Base-by-base conservation (phyloP, 164 flowering plant genomes). In the Umbellularia californica region DNA sequence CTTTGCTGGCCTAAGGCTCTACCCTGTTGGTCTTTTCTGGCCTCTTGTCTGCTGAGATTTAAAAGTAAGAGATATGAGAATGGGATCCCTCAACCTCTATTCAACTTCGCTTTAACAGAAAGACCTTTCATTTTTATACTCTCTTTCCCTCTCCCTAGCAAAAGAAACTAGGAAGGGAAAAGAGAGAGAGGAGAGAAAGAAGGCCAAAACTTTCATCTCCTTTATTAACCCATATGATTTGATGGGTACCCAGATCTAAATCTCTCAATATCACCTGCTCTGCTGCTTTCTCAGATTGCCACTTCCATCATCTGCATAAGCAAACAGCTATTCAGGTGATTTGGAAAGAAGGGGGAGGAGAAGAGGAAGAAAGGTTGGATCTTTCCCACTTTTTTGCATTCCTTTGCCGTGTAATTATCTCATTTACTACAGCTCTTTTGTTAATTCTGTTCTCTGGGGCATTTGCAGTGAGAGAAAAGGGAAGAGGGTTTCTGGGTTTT, bases 201-300 rank as follows among this genome's bases (percentile, higher is more conserved):
- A 41, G 47, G 19, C 67, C 17, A 23, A 50, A 12, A 13, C 70
- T 66, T 62, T 22, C n/a, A 19, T n/a, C 35, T 17, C 2, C 51
- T 64, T 28, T 64, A 20, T 58, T 6, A 15, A 47, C n/a, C 15
- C 50, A 19, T 24, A 23, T 67, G 79, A 72, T 75, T 81, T 69
- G 76, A 70, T 75, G 79, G 79, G 73, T 77, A 80, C 79, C 22
- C 51, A 83, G 82, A 81, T 83, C 83, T 79, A 73, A 65, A 33
- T 69, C 81, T 80, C 72, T 70, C 77, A 62, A 24, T 65, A 69
- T 74, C 76, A 75, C 78, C 77, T 77, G 78, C 70, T 62, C 23
- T 80, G 24, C 65, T 58, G 27, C 69, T 74, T 24, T 72, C 71
- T 70, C 78, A 70, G 83, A 83, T 81, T 76, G 71, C 73, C 60